Evolutionary conservation across 1,139 yeast genomes (phyloP).

Genomic region (Scheffersomyces illinoinensis): DNA sequence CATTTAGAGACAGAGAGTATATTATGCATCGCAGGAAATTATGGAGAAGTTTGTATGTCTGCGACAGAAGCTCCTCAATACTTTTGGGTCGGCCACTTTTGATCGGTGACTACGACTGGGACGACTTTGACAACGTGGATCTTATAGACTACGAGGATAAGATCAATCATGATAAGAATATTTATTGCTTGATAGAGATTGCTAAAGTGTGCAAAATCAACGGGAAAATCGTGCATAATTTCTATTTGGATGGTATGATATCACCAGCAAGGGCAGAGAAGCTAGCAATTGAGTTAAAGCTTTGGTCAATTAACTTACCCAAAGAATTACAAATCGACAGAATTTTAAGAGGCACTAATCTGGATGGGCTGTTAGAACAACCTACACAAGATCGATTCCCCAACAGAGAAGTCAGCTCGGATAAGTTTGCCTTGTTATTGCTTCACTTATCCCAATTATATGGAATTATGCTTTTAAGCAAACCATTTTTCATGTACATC

Average conservation of each 20-base stretch:
- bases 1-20: constrained; percentile 11
- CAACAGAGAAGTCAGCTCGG: constrained; percentile 6
- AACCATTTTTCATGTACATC: constrained; percentile 47
- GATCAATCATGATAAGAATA: constrained; percentile 6
- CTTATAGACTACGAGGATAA: constrained; percentile 11
- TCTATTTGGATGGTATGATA: constrained; percentile 37
- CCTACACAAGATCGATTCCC: constrained; percentile 1
- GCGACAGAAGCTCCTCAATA: constrained; percentile 40
- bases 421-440: constrained; percentile 25
- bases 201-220: constrained; percentile 19
- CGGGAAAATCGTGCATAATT: constrained; percentile 32
- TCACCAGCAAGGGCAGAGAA: constrained; percentile 34
- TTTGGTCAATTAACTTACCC: constrained; percentile 37
- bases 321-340: constrained; percentile 21
- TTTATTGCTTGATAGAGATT: constrained; percentile 14
- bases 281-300: constrained; percentile 40
- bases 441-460: constrained; percentile 42
- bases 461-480: constrained; percentile 41
- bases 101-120: constrained; percentile 43
- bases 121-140: constrained; percentile 23
- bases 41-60: constrained; percentile 40
- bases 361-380: neutral
- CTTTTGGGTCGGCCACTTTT: constrained; percentile 43
- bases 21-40: constrained; percentile 29
- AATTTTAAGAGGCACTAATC: constrained; percentile 4